phyloP scores from a whole-genome alignment of 1,284 basidiomycete genomes.

The Sporisorium scitamineum region DNA sequence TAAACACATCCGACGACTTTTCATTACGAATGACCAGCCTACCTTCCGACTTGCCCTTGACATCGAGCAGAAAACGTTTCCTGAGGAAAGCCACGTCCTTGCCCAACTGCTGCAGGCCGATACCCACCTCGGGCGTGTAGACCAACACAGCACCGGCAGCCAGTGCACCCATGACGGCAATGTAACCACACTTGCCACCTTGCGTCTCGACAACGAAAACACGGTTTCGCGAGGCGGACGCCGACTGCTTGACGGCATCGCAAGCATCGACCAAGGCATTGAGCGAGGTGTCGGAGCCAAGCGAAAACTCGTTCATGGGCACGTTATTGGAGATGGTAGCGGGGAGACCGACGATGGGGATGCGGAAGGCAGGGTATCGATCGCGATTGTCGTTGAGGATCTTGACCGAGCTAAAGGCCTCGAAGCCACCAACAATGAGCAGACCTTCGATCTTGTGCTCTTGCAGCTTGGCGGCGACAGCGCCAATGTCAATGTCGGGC shows the following conservation, averaged over 20 bases:
- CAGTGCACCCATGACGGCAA: slow-evolving; percentile 92
- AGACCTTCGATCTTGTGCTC: slow-evolving; percentile 84
- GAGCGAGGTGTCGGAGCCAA: slow-evolving; percentile 94
- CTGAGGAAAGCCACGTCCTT: slow-evolving; percentile 90
- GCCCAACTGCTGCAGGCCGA: slow-evolving; percentile 82
- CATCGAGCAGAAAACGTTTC: slow-evolving; percentile 85
- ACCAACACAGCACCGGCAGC: slow-evolving; percentile 92
- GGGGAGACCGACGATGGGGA: slow-evolving; percentile 65
- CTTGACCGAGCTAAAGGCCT: slow-evolving; percentile 85
- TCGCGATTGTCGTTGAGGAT: slow-evolving; percentile 83
- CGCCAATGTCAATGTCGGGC: slow-evolving; percentile 86
- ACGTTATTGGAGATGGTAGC: slow-evolving; percentile 99
- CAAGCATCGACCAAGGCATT: slow-evolving; percentile 97
- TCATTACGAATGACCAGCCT: slow-evolving; percentile 88
- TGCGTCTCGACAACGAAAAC: slow-evolving; percentile 99
- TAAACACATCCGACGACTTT: slow-evolving; percentile 86
- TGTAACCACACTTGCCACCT: slow-evolving; percentile 94
- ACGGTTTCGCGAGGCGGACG: slow-evolving; percentile 90
- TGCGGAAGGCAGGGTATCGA: slow-evolving; percentile 86
- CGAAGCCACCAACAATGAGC: slow-evolving; percentile 94
- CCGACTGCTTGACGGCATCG: slow-evolving; percentile 97
- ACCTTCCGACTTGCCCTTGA: slow-evolving; percentile 89
- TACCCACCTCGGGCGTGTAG: slow-evolving; percentile 93
- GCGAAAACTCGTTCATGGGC: slow-evolving; percentile 92
- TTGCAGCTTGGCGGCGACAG: slow-evolving; percentile 86